A percentile compares a stretch with the other conserved stretches of the same genome.
Conservation (phyloP, 2,329 filamentous ascomycete genomes). For the Dactylellina sp. region DNA sequence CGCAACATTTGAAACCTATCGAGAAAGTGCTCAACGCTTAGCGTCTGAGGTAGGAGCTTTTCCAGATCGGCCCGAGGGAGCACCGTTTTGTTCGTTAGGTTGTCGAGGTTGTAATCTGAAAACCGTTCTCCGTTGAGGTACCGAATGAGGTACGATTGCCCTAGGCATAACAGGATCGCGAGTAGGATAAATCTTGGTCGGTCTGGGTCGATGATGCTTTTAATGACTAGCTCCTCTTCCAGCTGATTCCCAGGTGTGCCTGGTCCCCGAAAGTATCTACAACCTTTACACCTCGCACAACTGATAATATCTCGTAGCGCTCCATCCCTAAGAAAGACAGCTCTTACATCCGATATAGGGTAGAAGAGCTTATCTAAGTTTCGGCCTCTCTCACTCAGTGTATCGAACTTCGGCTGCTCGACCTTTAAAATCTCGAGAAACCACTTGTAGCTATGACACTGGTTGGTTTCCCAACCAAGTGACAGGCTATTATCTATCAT, state of each 20-base stretch:
- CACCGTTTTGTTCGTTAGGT: constrained; percentile 32
- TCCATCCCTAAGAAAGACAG: constrained; percentile 33
- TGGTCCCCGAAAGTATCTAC: constrained; percentile 24
- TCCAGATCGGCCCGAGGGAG: constrained; percentile 22
- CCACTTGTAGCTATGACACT: constrained; percentile 43
- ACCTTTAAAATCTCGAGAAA: constrained; percentile 30
- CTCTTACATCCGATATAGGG: constrained; percentile 27
- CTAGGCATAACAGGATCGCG: constrained; percentile 36
- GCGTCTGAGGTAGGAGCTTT: constrained; percentile 16
- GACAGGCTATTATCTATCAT: constrained; percentile 44
- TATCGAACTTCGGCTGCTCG: constrained; percentile 34
- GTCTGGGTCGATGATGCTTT: constrained; percentile 37
- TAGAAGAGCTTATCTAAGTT: constrained; percentile 40
- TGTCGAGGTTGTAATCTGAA: constrained; percentile 39
- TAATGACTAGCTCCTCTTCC: constrained; percentile 39
- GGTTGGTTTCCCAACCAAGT: constrained; percentile 36
- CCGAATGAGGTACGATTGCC: constrained; percentile 33
- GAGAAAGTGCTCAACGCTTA: constrained; percentile 41
- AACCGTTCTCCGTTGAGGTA: constrained; percentile 36
- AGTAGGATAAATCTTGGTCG: constrained; percentile 36
- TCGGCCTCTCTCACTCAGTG: constrained; percentile 21
- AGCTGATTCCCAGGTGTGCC: constrained; percentile 19
- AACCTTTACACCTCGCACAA: constrained; percentile 27
- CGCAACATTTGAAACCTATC: constrained; percentile 44
- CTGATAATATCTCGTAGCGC: constrained; percentile 34